phyloP scores from a whole-genome alignment of 257 asterid species.

The Lycium ferocissimum region DNA sequence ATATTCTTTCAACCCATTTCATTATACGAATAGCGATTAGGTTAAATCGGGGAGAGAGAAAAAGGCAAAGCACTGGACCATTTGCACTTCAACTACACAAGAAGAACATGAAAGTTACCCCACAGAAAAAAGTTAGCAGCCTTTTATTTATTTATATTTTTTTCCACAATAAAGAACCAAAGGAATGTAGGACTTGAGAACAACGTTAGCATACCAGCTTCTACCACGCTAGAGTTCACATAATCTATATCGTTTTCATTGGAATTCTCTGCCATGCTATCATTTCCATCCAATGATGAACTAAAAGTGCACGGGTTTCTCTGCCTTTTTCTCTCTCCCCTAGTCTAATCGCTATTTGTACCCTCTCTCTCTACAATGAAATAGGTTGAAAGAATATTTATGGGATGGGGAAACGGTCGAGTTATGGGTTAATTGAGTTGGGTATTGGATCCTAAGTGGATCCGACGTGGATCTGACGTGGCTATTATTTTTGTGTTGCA shows the following conservation, averaged over 20 bases:
- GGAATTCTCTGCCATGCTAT: slow-evolving; percentile 79
- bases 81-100: slow-evolving; percentile 79
- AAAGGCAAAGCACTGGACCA: slow-evolving; percentile 51
- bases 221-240: slow-evolving; percentile 81
- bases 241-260: slow-evolving; percentile 79
- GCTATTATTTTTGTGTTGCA: no score
- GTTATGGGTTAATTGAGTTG: no score
- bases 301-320: slow-evolving; percentile 57
- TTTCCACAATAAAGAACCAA: neutral
- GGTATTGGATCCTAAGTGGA: no score
- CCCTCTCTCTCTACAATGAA: no score
- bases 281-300: slow-evolving; percentile 85
- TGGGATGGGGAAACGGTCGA: no score
- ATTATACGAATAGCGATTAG: no score
- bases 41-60: no score
- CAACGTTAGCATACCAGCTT: slow-evolving; percentile 67
- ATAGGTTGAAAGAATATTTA: no score
- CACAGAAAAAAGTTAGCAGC: neutral
- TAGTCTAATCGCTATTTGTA: no score
- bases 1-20: no score
- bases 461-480: no score
- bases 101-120: neutral
- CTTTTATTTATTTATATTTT: neutral
- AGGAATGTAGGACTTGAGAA: neutral
- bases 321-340: no score